These are phyloP conservation scores for Syncephalastrum racemosum DNA, from an alignment of 371 early-diverging fungal genomes.

Conservation along the genomic window DNA sequence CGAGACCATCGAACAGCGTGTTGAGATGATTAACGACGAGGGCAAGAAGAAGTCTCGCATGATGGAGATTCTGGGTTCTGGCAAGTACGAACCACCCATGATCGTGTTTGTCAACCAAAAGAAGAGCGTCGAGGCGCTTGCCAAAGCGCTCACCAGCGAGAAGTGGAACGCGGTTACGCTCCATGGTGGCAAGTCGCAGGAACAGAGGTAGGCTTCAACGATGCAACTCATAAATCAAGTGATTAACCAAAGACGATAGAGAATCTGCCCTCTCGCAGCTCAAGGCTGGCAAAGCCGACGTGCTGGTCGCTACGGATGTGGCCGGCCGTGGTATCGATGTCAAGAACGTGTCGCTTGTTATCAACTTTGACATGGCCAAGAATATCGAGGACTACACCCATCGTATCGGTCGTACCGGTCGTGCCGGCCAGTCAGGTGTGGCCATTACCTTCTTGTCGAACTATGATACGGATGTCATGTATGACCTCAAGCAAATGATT, in stretches of 20 bases:
- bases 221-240: neutral
- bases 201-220: slow-evolving; percentile 67
- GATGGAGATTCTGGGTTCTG: slow-evolving; percentile 68
- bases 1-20: slow-evolving; percentile 91
- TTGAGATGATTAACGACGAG: slow-evolving; percentile 91
- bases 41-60: slow-evolving; percentile 81
- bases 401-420: slow-evolving; percentile 97
- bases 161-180: slow-evolving; percentile 78
- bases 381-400: slow-evolving; percentile 97
- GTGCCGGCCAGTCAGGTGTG: slow-evolving; percentile 94
- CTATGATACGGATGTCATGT: slow-evolving; percentile 87
- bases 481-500: slow-evolving; percentile 89
- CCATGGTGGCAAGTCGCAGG: slow-evolving; percentile 96
- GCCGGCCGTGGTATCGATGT: slow-evolving; percentile 99
- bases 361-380: slow-evolving; percentile 98
- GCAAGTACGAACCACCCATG: slow-evolving; percentile 78
- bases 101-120: slow-evolving; percentile 98
- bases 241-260: slow-evolving; percentile 22
- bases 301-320: slow-evolving; percentile 96
- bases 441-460: slow-evolving; percentile 89
- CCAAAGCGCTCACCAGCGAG: slow-evolving; percentile 67
- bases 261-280: slow-evolving; percentile 72
- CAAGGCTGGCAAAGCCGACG: slow-evolving; percentile 73
- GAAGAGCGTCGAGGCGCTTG: slow-evolving; percentile 78
- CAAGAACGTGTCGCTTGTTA: slow-evolving; percentile 93